Evolutionary conservation across 1,284 basidiomycete genomes (phyloP).

Genomic region (Peniophora sp.): DNA sequence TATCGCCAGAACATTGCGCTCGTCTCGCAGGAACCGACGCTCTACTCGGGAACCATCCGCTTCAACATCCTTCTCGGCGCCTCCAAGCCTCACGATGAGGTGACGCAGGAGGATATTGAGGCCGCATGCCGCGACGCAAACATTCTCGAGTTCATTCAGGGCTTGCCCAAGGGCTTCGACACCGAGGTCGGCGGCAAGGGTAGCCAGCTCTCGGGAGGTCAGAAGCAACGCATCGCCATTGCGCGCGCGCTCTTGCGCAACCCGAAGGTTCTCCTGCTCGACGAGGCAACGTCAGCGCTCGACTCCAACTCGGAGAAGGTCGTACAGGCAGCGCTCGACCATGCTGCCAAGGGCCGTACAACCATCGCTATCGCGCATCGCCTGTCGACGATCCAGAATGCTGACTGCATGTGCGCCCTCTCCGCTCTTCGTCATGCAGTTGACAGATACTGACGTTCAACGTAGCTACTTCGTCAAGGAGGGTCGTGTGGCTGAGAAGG

Average conservation of each 20-base stretch:
- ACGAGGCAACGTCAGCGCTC: constrained; percentile 91
- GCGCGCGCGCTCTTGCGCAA: constrained; percentile 93
- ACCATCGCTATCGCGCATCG: constrained; percentile 94
- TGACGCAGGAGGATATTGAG: constrained; percentile 86
- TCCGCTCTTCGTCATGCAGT: constrained; percentile 3
- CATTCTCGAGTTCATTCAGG: constrained; percentile 87
- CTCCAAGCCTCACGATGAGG: constrained; percentile 70
- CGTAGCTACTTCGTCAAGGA: constrained; percentile 85
- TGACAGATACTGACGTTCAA: constrained; percentile 13
- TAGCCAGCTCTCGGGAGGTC: constrained; percentile 87
- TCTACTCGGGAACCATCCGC: constrained; percentile 82
- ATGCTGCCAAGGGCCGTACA: constrained; percentile 83
- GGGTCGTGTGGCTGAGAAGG: constrained; percentile 80
- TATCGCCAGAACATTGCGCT: constrained; percentile 82
- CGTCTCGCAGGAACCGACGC: constrained; percentile 91
- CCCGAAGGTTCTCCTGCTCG: constrained; percentile 85
- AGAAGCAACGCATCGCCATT: constrained; percentile 96
- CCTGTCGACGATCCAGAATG: constrained; percentile 89
- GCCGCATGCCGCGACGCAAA: constrained; percentile 82
- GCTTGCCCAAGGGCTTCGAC: constrained; percentile 87
- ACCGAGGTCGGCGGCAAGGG: constrained; percentile 94
- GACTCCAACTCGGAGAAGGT: constrained; percentile 93
- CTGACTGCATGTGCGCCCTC: constrained; percentile 75
- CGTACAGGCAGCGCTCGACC: constrained; percentile 90
- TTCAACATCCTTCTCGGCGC: constrained; percentile 91